Conservation (phyloP, 306 rosid species). For the Inga leiocalycina region DNA sequence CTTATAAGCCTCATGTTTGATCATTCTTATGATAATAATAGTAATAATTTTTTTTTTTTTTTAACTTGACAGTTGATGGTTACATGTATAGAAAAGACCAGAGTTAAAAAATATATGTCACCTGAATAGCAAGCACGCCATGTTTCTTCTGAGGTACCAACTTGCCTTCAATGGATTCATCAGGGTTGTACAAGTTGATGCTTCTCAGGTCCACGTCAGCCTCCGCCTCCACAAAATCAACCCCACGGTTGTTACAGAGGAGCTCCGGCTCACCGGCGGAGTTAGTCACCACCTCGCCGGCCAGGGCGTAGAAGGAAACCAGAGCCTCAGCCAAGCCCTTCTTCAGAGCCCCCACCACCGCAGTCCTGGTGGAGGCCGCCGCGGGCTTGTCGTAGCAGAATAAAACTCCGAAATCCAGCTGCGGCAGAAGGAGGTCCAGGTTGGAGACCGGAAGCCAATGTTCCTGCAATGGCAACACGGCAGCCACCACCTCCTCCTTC, state of each 20-base stretch:
- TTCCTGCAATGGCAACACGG: slow-evolving; percentile 58
- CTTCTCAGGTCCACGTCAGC: slow-evolving; percentile 56
- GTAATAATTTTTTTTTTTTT: neutral
- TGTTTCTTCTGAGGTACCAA: neutral
- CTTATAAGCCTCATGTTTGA: neutral
- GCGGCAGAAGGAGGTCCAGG: slow-evolving; percentile 71
- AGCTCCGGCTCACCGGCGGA: slow-evolving; percentile 69
- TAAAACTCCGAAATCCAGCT: slow-evolving; percentile 60
- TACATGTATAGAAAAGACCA: neutral
- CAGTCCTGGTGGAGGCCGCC: neutral
- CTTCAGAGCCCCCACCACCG: slow-evolving; percentile 46
- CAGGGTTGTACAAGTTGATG: slow-evolving; percentile 55
- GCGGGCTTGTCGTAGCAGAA: slow-evolving; percentile 51
- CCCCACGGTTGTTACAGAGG: slow-evolving; percentile 75
- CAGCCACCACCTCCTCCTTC: slow-evolving; percentile 58
- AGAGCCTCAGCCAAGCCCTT: slow-evolving; percentile 54
- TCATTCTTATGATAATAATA: neutral
- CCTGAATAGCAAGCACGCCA: slow-evolving; percentile 13
- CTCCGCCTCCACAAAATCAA: slow-evolving; percentile 61
- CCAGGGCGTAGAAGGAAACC: slow-evolving; percentile 56
- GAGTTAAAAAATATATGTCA: neutral
- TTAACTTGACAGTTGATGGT: neutral
- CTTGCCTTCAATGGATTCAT: slow-evolving; percentile 13
- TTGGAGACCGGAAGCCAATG: slow-evolving; percentile 74
- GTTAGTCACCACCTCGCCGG: slow-evolving; percentile 62